Conservation (phyloP, 352 stramenopile genomes). For the Pythium phragmiticola region DNA sequence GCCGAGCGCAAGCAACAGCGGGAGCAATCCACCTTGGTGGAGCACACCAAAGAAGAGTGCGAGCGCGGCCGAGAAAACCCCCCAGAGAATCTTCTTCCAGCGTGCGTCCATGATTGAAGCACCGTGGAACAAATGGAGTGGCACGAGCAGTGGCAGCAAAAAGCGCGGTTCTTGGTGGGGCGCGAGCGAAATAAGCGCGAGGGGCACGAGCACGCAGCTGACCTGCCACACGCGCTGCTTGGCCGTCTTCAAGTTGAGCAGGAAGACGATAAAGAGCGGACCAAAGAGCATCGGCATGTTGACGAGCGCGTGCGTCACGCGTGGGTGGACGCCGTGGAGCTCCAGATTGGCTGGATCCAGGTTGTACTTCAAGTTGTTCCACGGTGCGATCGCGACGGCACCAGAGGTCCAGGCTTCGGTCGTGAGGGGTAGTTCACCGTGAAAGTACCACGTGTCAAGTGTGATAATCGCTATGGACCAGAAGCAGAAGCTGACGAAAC, state of each 20-base stretch:
- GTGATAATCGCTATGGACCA: conserved; percentile 36
- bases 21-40: conserved; percentile 70
- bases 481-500: conserved; percentile 43
- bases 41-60: conserved; percentile 65
- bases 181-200: conserved; percentile 86
- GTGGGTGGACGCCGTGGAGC: conserved; percentile 89
- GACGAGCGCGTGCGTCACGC: conserved; percentile 82
- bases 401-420: not conserved
- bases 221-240: conserved; percentile 30
- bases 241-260: conserved; percentile 31
- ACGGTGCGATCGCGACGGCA: conserved; percentile 46
- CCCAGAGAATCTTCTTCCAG: conserved; percentile 30
- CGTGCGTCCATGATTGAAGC: conserved; percentile 1
- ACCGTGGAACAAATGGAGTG: conserved; percentile 68
- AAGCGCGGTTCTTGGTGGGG: conserved; percentile 95
- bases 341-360: conserved; percentile 86
- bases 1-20: conserved; percentile 52
- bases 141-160: conserved; percentile 83
- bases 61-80: conserved; percentile 52
- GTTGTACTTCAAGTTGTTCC: conserved; percentile 94
- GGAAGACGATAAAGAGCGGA: conserved; percentile 67
- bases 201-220: conserved; percentile 58
- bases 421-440: conserved; percentile 9
- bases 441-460: conserved; percentile 68
- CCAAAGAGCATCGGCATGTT: conserved; percentile 95